Base-by-base conservation (phyloP, 331 rosid species). In the Erythrophleum ivorense region DNA sequence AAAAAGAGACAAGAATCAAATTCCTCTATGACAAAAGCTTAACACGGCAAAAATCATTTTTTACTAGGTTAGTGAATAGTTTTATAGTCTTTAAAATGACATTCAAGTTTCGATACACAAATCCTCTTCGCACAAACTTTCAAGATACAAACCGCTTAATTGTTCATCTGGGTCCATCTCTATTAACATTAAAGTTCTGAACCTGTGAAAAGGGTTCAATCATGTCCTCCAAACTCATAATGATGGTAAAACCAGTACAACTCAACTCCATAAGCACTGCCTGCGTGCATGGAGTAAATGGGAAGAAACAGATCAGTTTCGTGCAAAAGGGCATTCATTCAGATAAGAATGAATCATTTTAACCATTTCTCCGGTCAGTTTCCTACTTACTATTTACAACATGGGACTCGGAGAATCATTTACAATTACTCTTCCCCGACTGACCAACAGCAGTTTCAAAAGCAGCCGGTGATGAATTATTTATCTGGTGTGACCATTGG, bases 371-470 rank as follows among this genome's bases (percentile, higher is more conserved):
- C 65, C 11, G 6, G 40, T 69, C 81, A 73, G 77, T 73, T 77
- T 54, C 16, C 49, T 45, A 41, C 63, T 16, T 16, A 9, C 73
- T 77, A 81, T 81, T 41, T 86, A 86, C 89, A 74, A 54, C 83
- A n/a, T 50, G 21, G 62, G n/a, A 71, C 58, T 71, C 70, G 75
- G 72, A 74, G 40, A 70, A 73, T 58, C 83, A 77, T 76, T 81
- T 82, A 72, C 88, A 76, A 2, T 72, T 79, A 57, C 77, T 16
- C 80, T 78, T 80, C 81, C 88, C 82, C 49, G 6, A 38, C 82
- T 34, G 19, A 31, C 66, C 59, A 77, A 75, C 80, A 78, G 81
- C 83, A 24, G 80, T 52, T 77, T 72, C 33, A 63, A 80, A 80
- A 70, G 73, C 80, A 78, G 62, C 73, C 49, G 34, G 49, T 14